A percentile compares a stretch with the other conserved stretches of the same genome.
Conservation (phyloP, 129 eudicot species). For the carrot (Daucus carota) region DNA sequence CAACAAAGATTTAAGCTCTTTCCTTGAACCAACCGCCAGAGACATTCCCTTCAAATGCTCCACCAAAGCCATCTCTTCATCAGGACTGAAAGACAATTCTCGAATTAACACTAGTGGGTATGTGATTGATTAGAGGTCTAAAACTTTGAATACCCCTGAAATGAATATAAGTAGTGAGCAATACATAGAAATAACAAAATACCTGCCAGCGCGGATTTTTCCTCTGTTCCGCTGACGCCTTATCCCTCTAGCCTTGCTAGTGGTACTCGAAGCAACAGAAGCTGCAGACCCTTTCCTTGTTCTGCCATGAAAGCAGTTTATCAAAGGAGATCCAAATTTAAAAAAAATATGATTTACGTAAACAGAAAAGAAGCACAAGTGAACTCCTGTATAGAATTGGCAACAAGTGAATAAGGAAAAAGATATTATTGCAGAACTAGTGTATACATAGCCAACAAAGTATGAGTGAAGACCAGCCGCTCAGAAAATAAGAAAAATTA, state of each 20-base stretch:
- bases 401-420: not conserved
- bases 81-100: conserved; percentile 46
- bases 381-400: not conserved
- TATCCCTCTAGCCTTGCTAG: conserved; percentile 58
- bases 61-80: conserved; percentile 84
- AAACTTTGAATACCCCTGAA: not conserved
- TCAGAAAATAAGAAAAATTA: not conserved
- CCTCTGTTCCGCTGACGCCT: conserved; percentile 81
- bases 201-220: conserved; percentile 99
- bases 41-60: conserved; percentile 91
- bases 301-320: conserved; percentile 33
- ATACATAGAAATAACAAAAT: conserved; percentile 3
- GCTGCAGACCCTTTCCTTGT: conserved; percentile 68
- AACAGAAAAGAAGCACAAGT: not conserved
- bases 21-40: conserved; percentile 50
- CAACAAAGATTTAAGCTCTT: conserved; percentile 71
- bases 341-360: not conserved
- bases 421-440: not conserved
- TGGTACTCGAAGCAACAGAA: conserved; percentile 49
- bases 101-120: not conserved
- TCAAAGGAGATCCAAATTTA: not conserved
- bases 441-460: not conserved
- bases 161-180: not conserved
- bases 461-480: not conserved
- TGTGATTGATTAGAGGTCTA: not conserved